Evolutionary conservation across 768 basidiomycete species (phyloP), one percentile per base, ranked within the genome.

Genomic region (Rhizopogon sp.): DNA sequence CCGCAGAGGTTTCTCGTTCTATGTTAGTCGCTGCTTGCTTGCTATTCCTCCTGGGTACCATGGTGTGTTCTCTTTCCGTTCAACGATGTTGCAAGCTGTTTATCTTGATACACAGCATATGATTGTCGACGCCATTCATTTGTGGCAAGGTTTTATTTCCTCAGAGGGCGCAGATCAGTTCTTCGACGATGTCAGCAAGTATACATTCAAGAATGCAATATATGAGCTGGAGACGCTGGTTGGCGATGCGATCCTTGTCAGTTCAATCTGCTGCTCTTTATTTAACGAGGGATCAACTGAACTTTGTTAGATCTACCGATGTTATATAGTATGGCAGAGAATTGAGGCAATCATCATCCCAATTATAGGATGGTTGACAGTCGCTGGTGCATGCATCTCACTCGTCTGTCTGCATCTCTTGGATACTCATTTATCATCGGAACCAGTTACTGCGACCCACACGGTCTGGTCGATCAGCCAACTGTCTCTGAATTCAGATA

Each of bases 221-320:
- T 63, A 57, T 41, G 31, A 25, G 4, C 3, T 52, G 28, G 55
- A 63, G 44, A 61, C 58, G 14, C 28, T 61, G 3, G 49, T 63
- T 2, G 60, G 58, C 16, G 62, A 63, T 39, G 53, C 41, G 31
- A 52, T 63, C 47, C 50, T 63, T 50, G 61, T 60, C 16, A 46
- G 53, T 14, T 25, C n/a, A 46, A n/a, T 31, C 35, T 3, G 3
- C 41, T 52, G 9, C 31, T 39, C 1, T 35, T 28, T 11, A 35
- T 41, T 5, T 6, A 31, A 11, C 41, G 43, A 35, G 41, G 20
- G 43, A 47, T 44, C 53, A 50, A 11, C 50, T 25, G 37, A 50
- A 39, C 43, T 13, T 22, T n/a, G n/a, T 8, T 28, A 58, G 55
- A 56, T 58, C 29, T 55, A 58, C 47, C 35, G 57, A 20, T 41